Base-by-base conservation (phyloP, 139 green algal genomes). In the Tetradesmus obliquus region DNA sequence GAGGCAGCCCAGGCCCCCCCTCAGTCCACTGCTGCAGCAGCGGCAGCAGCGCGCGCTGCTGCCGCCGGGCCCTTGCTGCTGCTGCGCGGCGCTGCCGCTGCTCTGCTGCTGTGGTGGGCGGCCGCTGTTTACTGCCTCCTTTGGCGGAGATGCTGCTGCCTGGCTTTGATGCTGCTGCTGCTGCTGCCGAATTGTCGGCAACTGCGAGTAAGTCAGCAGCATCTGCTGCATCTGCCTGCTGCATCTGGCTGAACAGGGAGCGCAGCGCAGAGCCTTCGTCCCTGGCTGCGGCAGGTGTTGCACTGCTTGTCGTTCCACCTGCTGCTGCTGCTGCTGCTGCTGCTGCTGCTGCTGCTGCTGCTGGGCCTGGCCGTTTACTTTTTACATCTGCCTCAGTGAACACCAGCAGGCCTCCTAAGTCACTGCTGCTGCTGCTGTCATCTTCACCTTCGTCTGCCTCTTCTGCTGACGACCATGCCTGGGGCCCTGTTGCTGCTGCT, bases 271-370 rank as follows among this genome's bases (percentile, higher is more conserved):
- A 32, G 22, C 53, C 66, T 22, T 89, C 85, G 32, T 45, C 32
- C 32, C 32, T 45, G 32, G 32, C 32, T 53, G 53, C 66, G 53
- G 15, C 22, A 22, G 24, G n/a, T 19, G n/a, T 5, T 55, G 8
- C 24, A 15, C 76, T 9, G 6, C 20, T 22, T n/a, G 19, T 22
- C 1, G n/a, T 17, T 12, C 76, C n/a, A 5, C 15, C 62, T 71
- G 62, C 84, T 88, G 84, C 60, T 79, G 76, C 76, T 53, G 76
- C 76, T 17, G n/a, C 3, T 53, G 2, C 20, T 76, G 83, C 17
- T 76, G 83, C 53, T 87, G 62, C 62, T 71, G 62, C 84, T 88
- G 84, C 60, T 79, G 76, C 76, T 53, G 76, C 76, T 17, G n/a
- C 3, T 53, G 2, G 57, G 5, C 20, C 20, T 45, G 53, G 4